Evolutionary conservation across 2,329 filamentous ascomycete genomes (phyloP).

Genomic region (Aspergillus pseudoglaucus): DNA sequence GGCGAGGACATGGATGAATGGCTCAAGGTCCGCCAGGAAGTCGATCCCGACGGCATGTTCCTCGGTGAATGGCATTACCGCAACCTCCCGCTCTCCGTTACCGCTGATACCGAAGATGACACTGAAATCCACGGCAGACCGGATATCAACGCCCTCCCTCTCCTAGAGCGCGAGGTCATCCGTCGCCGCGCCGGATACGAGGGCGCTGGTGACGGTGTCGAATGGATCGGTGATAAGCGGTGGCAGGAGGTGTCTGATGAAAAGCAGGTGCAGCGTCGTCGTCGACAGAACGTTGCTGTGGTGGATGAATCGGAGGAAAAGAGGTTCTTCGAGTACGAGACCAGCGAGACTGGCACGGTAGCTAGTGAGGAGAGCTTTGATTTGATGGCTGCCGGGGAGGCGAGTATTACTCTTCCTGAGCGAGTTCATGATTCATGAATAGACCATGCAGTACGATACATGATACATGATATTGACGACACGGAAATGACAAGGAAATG

Average conservation of each 20-base stretch:
- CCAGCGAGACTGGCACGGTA: conserved; percentile 18
- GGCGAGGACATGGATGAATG: conserved; percentile 61
- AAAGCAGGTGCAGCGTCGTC: too few species aligned
- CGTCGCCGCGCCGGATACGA: conserved; percentile 20
- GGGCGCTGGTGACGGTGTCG: conserved; percentile 34
- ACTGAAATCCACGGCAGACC: conserved; percentile 7
- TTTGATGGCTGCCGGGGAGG: conserved; percentile 38
- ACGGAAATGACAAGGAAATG: too few species aligned
- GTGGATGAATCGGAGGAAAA: too few species aligned
- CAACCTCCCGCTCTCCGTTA: conserved; percentile 47
- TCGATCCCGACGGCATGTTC: conserved; percentile 80
- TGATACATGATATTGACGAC: too few species aligned
- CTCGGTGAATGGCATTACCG: conserved; percentile 83
- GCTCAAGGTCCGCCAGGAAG: conserved; percentile 60
- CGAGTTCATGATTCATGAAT: too few species aligned
- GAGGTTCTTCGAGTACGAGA: too few species aligned
- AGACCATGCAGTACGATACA: too few species aligned
- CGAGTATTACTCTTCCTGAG: conserved; percentile 34
- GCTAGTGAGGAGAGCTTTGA: conserved; percentile 46
- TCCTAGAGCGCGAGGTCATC: conserved; percentile 40
- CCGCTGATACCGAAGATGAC: conserved; percentile 3
- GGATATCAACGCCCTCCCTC: conserved; percentile 19
- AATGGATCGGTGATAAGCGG: conserved; percentile 35
- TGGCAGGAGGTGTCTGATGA: conserved; percentile 12
- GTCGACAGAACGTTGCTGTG: too few species aligned